These are phyloP conservation scores for Reticulascus tulasneorum DNA, from an alignment of 2,329 filamentous ascomycete genomes.

Conservation along the genomic window DNA sequence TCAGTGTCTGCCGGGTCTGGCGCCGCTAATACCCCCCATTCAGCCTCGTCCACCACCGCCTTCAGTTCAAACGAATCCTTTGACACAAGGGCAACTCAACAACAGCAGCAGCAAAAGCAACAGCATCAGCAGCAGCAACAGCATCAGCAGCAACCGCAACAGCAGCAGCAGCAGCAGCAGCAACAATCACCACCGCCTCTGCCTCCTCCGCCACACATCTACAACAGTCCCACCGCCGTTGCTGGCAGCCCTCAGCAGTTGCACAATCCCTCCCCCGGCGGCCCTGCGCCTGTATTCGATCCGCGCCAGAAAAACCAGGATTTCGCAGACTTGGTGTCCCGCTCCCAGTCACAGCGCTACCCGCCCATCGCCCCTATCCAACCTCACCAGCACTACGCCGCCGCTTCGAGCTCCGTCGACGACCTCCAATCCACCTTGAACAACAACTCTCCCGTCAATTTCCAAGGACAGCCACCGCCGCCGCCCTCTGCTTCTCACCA, in stretches of 20 bases:
- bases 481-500: slow-evolving; percentile 18
- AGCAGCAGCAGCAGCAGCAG: slow-evolving; percentile 24
- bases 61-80: slow-evolving; percentile 47
- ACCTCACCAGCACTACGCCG: slow-evolving; percentile 28
- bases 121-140: slow-evolving; percentile 17
- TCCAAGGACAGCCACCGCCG: slow-evolving; percentile 14
- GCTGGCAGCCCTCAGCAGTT: slow-evolving; percentile 24
- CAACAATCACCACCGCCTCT: slow-evolving; percentile 20
- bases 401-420: slow-evolving; percentile 37
- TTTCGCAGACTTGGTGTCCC: slow-evolving; percentile 43
- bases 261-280: slow-evolving; percentile 22
- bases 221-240: slow-evolving; percentile 20
- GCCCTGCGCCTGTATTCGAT: slow-evolving; percentile 24
- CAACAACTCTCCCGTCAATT: slow-evolving; percentile 7
- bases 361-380: slow-evolving; percentile 27
- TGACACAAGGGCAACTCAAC: slow-evolving; percentile 25
- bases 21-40: slow-evolving; percentile 28
- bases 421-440: slow-evolving; percentile 30
- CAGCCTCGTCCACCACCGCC: slow-evolving; percentile 42
- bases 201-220: slow-evolving; percentile 26
- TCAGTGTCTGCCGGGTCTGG: slow-evolving; percentile 6
- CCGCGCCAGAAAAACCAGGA: slow-evolving; percentile 35
- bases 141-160: slow-evolving; percentile 25
- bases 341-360: slow-evolving; percentile 51
- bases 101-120: slow-evolving; percentile 22